phyloP scores from a whole-genome alignment of 768 basidiomycete genomes.

The Russula foetens region DNA sequence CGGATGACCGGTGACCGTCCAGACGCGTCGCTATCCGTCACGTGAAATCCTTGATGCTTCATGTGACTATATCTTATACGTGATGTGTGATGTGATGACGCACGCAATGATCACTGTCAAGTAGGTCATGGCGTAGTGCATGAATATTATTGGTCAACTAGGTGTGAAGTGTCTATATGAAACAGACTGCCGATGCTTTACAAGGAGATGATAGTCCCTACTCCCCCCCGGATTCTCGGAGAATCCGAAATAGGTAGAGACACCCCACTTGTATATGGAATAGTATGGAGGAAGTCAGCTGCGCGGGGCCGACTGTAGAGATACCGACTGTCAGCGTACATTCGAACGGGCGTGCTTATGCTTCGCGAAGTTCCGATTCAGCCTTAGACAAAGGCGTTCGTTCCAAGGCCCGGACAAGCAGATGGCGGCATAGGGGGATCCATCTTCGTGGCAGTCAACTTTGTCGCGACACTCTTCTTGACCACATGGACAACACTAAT shows the following conservation, averaged over 20 bases:
- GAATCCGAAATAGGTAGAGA: background rate
- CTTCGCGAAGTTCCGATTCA: background rate
- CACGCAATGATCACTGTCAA: no score
- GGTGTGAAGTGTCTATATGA: background rate
- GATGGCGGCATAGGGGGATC: slow-evolving; percentile 32
- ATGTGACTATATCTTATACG: no score
- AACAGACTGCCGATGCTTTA: background rate
- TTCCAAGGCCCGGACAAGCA: background rate
- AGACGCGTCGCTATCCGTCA: slow-evolving; percentile 1
- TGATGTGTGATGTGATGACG: no score
- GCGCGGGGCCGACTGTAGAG: background rate
- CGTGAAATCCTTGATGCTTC: background rate
- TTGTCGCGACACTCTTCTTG: slow-evolving; percentile 61
- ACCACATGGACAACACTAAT: slow-evolving; percentile 62
- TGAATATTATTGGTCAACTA: background rate
- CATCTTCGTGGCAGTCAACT: slow-evolving; percentile 54
- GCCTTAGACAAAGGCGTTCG: background rate
- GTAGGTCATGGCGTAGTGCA: no score
- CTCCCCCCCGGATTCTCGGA: background rate
- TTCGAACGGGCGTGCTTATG: background rate
- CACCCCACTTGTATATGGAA: background rate
- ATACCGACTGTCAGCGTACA: no score
- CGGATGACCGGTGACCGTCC: background rate
- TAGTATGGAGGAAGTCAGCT: background rate
- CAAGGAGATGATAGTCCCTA: background rate